Conservation (phyloP, 495 filamentous ascomycete genomes). For the Podospora australis region DNA sequence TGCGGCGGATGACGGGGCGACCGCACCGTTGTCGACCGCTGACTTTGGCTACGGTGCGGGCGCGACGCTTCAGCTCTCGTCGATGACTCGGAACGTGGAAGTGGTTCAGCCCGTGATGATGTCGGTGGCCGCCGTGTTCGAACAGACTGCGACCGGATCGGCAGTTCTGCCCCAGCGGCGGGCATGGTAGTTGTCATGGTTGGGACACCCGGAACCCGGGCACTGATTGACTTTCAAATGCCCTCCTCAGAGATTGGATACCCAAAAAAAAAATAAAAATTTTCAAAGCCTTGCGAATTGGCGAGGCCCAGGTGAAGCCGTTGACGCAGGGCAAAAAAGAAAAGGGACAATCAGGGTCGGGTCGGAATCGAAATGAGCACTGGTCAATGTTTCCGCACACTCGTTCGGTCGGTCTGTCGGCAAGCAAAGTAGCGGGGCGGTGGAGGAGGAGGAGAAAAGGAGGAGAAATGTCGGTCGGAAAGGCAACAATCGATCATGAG, state of each 20-base stretch:
- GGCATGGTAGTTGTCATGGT: conserved; percentile 26
- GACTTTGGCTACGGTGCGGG: conserved; percentile 39
- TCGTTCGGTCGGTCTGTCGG: conserved; percentile 4
- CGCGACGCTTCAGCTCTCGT: conserved; percentile 36
- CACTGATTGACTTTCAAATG: no score
- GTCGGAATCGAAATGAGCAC: background rate
- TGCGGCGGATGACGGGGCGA: conserved; percentile 22
- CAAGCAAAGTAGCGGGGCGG: conserved; percentile 1
- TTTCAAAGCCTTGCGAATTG: no score
- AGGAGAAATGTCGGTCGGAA: background rate
- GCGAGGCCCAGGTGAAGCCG: background rate
- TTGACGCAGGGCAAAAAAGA: background rate
- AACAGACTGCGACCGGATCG: conserved; percentile 31
- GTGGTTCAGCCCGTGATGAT: conserved; percentile 22
- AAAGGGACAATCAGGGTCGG: background rate
- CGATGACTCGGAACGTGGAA: conserved; percentile 28
- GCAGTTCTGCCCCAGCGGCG: conserved; percentile 23
- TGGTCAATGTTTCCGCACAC: background rate
- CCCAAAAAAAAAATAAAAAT: no score
- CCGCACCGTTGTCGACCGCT: conserved; percentile 17
- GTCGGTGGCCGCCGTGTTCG: conserved; percentile 29
- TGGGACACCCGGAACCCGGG: background rate
- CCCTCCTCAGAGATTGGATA: no score
- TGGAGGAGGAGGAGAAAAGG: conserved; percentile 8
- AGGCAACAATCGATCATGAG: background rate